Percentiles rank a stretch among this genome's conserved stretches.
These are phyloP conservation scores for Gymnopilus junonius DNA, from an alignment of 768 basidiomycete species.

Conservation along the genomic window DNA sequence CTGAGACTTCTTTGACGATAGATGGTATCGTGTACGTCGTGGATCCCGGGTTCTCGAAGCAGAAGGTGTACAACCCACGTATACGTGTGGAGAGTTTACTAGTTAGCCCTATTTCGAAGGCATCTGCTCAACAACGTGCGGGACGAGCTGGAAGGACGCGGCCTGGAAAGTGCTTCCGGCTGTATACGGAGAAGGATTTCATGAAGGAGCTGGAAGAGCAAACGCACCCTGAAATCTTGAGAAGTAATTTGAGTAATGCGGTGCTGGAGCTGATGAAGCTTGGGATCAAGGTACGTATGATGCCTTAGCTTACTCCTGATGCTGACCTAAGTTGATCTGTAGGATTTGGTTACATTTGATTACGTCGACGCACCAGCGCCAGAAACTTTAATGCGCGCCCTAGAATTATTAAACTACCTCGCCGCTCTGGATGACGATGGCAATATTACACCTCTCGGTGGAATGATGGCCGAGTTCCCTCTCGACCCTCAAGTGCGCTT, in stretches of 20 bases:
- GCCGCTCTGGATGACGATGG: conserved; percentile 95
- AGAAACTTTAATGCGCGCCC: conserved; percentile 95
- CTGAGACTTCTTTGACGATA: conserved; percentile 96
- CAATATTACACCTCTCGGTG: conserved; percentile 82
- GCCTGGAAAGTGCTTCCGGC: conserved; percentile 95
- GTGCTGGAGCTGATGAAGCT: conserved; percentile 94
- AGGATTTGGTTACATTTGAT: conserved; percentile 88
- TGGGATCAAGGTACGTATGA: conserved; percentile 71
- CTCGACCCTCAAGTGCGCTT: conserved; percentile 90
- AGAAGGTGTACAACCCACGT: conserved; percentile 97
- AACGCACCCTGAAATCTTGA: conserved; percentile 94
- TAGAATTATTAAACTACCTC: conserved; percentile 92
- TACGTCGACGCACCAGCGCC: conserved; percentile 94
- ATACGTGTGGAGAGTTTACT: conserved; percentile 94
- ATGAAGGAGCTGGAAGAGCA: conserved; percentile 96
- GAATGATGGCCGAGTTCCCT: conserved; percentile 97
- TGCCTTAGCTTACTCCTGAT: neutral
- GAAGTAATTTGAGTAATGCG: conserved; percentile 92
- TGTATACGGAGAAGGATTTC: conserved; percentile 98
- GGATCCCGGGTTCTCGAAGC: conserved; percentile 96
- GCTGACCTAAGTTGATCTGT: neutral
- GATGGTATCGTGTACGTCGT: conserved; percentile 99
- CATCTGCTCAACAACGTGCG: conserved; percentile 93
- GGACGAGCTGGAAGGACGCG: conserved; percentile 96
- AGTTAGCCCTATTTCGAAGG: conserved; percentile 96